Conservation (phyloP, 257 asterid species). For the Nyctanthes arbortristis region DNA sequence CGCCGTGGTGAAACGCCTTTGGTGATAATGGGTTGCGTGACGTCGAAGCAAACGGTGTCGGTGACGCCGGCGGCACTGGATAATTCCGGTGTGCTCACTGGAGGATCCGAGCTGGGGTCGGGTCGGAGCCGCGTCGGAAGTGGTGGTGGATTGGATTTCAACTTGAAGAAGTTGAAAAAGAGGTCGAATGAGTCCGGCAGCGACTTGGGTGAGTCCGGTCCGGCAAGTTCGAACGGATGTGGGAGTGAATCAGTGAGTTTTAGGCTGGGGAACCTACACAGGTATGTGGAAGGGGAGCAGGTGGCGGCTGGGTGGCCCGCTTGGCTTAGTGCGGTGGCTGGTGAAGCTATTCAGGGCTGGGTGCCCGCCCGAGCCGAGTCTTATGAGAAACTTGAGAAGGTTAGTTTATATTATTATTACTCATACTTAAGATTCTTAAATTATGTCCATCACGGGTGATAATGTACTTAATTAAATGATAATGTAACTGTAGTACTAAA, state of each 20-base stretch:
- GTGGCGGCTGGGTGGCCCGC: slow-evolving; percentile 98
- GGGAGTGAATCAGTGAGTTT: slow-evolving; percentile 84
- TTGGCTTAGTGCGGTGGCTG: slow-evolving; percentile 93
- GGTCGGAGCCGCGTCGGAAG: slow-evolving; percentile 79
- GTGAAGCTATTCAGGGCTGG: slow-evolving; percentile 95
- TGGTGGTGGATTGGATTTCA: slow-evolving; percentile 68
- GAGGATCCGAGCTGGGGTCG: slow-evolving; percentile 47
- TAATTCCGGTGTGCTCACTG: slow-evolving; percentile 62
- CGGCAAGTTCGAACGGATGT: slow-evolving; percentile 69
- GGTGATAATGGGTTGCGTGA: slow-evolving; percentile 82
- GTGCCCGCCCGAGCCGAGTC: slow-evolving; percentile 73
- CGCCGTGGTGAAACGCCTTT: slow-evolving; percentile 36
- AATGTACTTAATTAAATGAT: not conserved
- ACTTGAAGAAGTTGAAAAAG: slow-evolving; percentile 85
- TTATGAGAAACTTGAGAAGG: slow-evolving; percentile 91
- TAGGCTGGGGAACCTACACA: slow-evolving; percentile 78
- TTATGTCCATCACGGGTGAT: not conserved
- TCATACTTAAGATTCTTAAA: not conserved
- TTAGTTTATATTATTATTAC: slow-evolving; percentile 20
- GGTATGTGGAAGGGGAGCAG: slow-evolving; percentile 78
- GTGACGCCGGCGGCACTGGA: slow-evolving; percentile 87
- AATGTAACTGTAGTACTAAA: not conserved
- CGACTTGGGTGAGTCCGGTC: slow-evolving; percentile 84
- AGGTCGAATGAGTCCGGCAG: slow-evolving; percentile 68
- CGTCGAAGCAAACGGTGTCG: slow-evolving; percentile 78